These are phyloP conservation scores for Clavispora phyllophila DNA, from an alignment of 805 yeast genomes.

Conservation along the genomic window DNA sequence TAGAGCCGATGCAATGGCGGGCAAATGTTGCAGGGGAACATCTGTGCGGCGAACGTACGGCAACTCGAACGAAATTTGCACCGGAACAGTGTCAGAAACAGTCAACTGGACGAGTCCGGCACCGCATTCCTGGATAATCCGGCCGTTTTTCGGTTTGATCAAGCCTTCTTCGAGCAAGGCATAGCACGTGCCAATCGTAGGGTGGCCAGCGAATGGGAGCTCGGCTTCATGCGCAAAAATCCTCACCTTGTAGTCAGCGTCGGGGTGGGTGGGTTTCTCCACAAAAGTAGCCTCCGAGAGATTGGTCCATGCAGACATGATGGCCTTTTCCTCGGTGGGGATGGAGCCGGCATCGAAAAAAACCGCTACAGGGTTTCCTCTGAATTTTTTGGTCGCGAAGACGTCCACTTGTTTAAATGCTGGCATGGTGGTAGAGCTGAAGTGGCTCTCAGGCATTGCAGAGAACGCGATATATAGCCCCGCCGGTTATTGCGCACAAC, in stretches of 20 bases:
- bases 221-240: slow-evolving; percentile 46
- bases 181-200: slow-evolving; percentile 49
- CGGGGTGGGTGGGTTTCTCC: slow-evolving; percentile 30
- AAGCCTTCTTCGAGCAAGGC: slow-evolving; percentile 39
- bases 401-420: slow-evolving; percentile 38
- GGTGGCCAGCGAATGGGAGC: slow-evolving; percentile 63
- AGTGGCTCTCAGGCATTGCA: too few species aligned
- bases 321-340: slow-evolving; percentile 37
- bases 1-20: slow-evolving; percentile 3
- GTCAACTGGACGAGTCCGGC: slow-evolving; percentile 39
- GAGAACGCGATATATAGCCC: background rate
- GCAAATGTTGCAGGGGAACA: background rate
- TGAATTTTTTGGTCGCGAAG: slow-evolving; percentile 32
- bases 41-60: slow-evolving; percentile 14
- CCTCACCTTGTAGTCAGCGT: slow-evolving; percentile 45
- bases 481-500: too few species aligned
- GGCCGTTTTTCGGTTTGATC: slow-evolving; percentile 21
- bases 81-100: slow-evolving; percentile 11
- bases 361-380: slow-evolving; percentile 57
- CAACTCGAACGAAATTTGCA: slow-evolving; percentile 23
- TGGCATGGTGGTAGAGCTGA: slow-evolving; percentile 7
- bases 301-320: slow-evolving; percentile 56
- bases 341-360: slow-evolving; percentile 38
- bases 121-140: slow-evolving; percentile 39
- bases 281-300: slow-evolving; percentile 56